A percentile compares a stretch with the other conserved stretches of the same genome.
phyloP scores from a whole-genome alignment of 331 rosid species.

The Ulmus americana region DNA sequence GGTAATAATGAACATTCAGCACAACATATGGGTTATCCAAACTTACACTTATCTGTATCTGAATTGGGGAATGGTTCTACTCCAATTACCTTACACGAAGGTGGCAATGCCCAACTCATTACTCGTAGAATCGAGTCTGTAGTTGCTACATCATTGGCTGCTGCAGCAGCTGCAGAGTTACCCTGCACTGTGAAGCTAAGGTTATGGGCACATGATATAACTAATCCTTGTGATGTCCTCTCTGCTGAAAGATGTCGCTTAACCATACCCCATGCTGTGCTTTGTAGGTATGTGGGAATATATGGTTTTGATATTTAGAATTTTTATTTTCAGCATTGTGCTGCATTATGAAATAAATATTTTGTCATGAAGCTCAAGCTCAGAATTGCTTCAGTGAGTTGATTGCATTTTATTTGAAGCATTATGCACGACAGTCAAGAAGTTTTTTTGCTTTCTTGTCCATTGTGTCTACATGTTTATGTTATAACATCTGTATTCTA shows the following conservation, averaged over 20 bases:
- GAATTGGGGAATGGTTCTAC: slow-evolving; percentile 23
- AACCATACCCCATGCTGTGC: slow-evolving; percentile 49
- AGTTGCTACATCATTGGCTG: slow-evolving; percentile 38
- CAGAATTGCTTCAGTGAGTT: slow-evolving; percentile 3
- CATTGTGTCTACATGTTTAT: slow-evolving; percentile 13
- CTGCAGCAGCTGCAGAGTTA: slow-evolving; percentile 39
- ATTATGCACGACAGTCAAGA: background rate
- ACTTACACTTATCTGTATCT: slow-evolving; percentile 24
- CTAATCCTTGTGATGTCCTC: slow-evolving; percentile 39
- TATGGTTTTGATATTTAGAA: slow-evolving; percentile 3
- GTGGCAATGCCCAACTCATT: slow-evolving; percentile 34
- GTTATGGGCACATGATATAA: slow-evolving; percentile 45
- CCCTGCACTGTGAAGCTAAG: slow-evolving; percentile 59
- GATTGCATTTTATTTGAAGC: background rate
- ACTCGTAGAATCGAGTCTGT: slow-evolving; percentile 39
- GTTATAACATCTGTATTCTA: background rate
- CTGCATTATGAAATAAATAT: background rate
- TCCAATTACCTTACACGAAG: slow-evolving; percentile 17
- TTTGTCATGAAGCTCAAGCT: slow-evolving; percentile 4
- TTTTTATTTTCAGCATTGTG: background rate
- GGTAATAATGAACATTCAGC: slow-evolving; percentile 30
- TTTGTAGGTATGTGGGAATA: slow-evolving; percentile 42
- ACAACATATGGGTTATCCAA: slow-evolving; percentile 23
- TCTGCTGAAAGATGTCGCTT: slow-evolving; percentile 36
- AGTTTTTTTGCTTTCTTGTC: background rate